Conservation (phyloP, 73 alveolate genomes). For the Paramecium sexaurelia region DNA sequence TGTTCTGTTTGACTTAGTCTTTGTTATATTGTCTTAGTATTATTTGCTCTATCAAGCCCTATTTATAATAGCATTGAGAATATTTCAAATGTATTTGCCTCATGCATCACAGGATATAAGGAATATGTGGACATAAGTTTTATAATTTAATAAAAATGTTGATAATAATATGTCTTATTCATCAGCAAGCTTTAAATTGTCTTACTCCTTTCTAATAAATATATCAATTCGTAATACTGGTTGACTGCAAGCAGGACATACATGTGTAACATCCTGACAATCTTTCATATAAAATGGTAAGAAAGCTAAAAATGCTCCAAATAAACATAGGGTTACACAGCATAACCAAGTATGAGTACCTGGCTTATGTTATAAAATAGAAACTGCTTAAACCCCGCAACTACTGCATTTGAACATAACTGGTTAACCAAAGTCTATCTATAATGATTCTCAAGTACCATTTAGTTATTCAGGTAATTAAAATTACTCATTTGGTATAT, state of each 20-base stretch:
- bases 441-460: neutral
- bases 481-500: neutral
- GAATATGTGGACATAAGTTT: conserved; percentile 16
- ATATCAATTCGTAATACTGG: neutral
- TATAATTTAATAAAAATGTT: neutral
- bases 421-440: neutral
- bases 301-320: conserved; percentile 33
- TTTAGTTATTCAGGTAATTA: neutral
- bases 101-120: conserved; percentile 1
- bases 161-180: neutral
- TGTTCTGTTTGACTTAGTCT: neutral
- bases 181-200: conserved; percentile 28
- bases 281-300: conserved; percentile 37
- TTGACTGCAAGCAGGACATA: neutral
- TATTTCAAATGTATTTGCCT: conserved; percentile 33
- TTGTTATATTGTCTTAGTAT: neutral
- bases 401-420: neutral
- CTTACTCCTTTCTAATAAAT: conserved; percentile 9
- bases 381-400: neutral
- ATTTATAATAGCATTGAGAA: neutral
- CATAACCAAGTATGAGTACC: conserved; percentile 40
- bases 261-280: conserved; percentile 31
- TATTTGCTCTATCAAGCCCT: conserved; percentile 1
- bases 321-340: neutral
- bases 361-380: neutral